Base-by-base conservation (phyloP, 108 stramenopile genomes). In the Chaetoceros tenuissimus region DNA sequence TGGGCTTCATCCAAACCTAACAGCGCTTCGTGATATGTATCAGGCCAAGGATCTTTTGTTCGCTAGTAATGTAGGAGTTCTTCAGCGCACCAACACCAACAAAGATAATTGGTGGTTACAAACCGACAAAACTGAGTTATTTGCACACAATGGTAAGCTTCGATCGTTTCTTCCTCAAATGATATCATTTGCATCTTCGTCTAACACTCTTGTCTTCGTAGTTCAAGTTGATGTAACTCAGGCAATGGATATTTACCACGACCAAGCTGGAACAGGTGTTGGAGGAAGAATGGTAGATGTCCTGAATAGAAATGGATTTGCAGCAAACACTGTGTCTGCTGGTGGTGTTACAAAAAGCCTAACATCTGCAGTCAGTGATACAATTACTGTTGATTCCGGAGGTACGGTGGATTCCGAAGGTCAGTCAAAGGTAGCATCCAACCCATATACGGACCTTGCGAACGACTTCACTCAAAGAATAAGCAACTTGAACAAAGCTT, bases 11-110 rank as follows among this genome's bases (percentile, higher is more conserved):
- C 70, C 63, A 0, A 53, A 59, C 17, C 43, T 81, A 31, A 2
- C 49, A 16, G 45, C 60, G 3, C 49, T 64, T 10, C 60, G 72
- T 22, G 31, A 64, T 25, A 61, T 78, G 3, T 81, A 64, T 59
- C 62, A 81, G 16, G 71, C 59, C 50, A 71, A 68, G 17, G 63
- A 72, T 8, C 66, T 60, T 7, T n/a, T 63, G 22, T 81, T 74
- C 40, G 44, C 78, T 16, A 68, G 73, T 27, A 70, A 70, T 30
- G 25, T 51, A 28, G 69, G 69, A 26, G 34, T 72, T 21, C 48
- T 89, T 10, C 63, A 73, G 17, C 64, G 68, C 55, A 62, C 70
- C 24, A 67, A 40, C 18, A 59, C 44, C 1, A 59, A 59, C 34
- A 40, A 40, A 13, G 34, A 40, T 40, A 40, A 40, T 40, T 40